Evolutionary conservation across 1,284 basidiomycete genomes (phyloP), one percentile per base, ranked within the genome.

Genomic region (Trichosporon asahii): DNA sequence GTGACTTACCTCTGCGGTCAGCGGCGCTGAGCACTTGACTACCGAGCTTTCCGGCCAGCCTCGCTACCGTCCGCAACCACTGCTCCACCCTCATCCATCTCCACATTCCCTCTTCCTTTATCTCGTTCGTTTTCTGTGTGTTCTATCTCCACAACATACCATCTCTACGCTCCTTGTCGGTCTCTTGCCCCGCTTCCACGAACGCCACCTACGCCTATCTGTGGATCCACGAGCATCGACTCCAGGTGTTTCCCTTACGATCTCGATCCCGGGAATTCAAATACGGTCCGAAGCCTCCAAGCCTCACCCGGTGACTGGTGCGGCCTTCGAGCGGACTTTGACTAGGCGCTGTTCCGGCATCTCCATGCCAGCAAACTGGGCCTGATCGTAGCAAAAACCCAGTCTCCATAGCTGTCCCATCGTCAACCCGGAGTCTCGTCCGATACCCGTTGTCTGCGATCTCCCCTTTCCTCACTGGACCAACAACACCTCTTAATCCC

Each of bases 181-280:
- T 23, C 18, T 53, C 49, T 18, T 53, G n/a, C 49, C 25, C 49
- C 23, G 2, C 18, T 23, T 25, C 21, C 7, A 23, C n/a, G 49
- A 53, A 23, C 49, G 49, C n/a, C 21, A 25, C 57, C 14, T 33
- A 33, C 31, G 31, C 31, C 31, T 33, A 33, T 33, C 18, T 15
- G 57, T 61, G 57, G 18, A 27, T 23, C 33, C 57, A 15, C 27
- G 33, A 29, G 29, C 57, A 61, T 14, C 29, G 29, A 31, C 27
- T 12, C 23, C 29, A 31, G 29, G 9, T 15, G 57, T 14, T 61
- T 61, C 57, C 57, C 57, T 61, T 33, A 61, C 18, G 57, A 33
- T 61, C 55, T 60, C 55, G 55, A 60, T 60, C 55, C 29, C 57
- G 57, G 44, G 57, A 61, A 61, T 33, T 61, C 29, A 61, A 31